Evolutionary conservation across 2,329 filamentous ascomycete species (phyloP).

Genomic region (Sordariomycetes sp.): DNA sequence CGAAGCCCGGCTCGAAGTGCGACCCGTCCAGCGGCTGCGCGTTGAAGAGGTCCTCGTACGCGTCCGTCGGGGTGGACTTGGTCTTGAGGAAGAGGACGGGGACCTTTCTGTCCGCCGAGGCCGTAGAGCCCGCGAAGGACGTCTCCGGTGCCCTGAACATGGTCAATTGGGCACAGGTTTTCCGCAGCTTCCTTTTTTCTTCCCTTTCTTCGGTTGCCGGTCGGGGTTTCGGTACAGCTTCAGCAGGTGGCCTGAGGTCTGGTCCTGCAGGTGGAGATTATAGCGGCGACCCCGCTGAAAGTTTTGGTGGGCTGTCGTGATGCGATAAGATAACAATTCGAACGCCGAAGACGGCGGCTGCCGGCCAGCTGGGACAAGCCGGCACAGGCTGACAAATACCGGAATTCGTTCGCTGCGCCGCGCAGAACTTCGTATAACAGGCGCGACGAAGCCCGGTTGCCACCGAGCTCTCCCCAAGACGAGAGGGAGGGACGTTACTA

Average conservation of each 20-base stretch:
- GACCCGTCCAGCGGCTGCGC: conserved; percentile 22
- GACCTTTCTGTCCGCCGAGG: conserved; percentile 12
- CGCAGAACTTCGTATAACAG: background rate
- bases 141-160: background rate
- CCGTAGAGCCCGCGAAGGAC: background rate
- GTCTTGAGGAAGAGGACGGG: conserved; percentile 71
- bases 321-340: conserved; percentile 4
- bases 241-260: background rate
- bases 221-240: background rate
- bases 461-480: background rate
- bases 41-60: conserved; percentile 60
- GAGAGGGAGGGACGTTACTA: background rate
- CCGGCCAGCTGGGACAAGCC: background rate
- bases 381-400: background rate
- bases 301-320: background rate
- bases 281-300: background rate
- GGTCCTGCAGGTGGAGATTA: background rate
- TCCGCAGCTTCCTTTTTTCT: too few species aligned
- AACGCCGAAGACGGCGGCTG: background rate
- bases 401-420: background rate
- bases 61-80: conserved; percentile 58
- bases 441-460: background rate
- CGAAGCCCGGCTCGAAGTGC: conserved; percentile 54
- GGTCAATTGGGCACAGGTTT: background rate
- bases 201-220: background rate